Percentiles rank a stretch among this genome's conserved stretches.
Evolutionary conservation across 208 protist genomes (phyloP).

Genomic region (Crithidia brevicula): DNA sequence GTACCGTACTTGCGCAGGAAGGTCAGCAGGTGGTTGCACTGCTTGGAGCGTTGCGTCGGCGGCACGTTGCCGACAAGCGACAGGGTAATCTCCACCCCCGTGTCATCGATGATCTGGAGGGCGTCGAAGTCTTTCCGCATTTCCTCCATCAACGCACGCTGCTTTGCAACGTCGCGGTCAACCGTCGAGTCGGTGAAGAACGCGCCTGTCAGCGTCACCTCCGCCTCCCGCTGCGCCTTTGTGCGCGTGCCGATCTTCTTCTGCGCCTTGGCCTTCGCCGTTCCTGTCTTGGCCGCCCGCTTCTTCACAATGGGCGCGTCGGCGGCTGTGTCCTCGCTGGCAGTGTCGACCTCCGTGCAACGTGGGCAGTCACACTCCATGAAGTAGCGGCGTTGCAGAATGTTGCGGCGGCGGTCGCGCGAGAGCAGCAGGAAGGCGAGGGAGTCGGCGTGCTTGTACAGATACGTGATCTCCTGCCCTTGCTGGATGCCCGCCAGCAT

Average conservation of each 20-base stretch:
- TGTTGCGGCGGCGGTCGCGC: conserved; percentile 42
- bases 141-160: conserved; percentile 32
- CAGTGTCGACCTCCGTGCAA: conserved; percentile 26
- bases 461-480: conserved; percentile 49
- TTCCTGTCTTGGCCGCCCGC: not conserved
- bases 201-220: conserved; percentile 46
- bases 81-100: conserved; percentile 39
- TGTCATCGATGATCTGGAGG: conserved; percentile 50
- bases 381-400: conserved; percentile 41
- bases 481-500: conserved; percentile 30
- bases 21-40: conserved; percentile 39
- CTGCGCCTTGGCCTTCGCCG: conserved; percentile 5
- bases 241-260: conserved; percentile 16
- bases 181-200: conserved; percentile 54
- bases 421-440: conserved; percentile 58
- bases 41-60: conserved; percentile 43
- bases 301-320: not conserved
- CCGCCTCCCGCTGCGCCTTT: conserved; percentile 27
- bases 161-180: conserved; percentile 38
- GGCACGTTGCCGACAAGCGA: conserved; percentile 46
- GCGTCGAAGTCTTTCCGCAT: conserved; percentile 50
- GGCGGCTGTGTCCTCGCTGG: conserved; percentile 2
- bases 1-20: conserved; percentile 59
- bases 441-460: conserved; percentile 54
- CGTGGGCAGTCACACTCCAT: conserved; percentile 54